A percentile compares a stretch with the other conserved stretches of the same genome.
Evolutionary conservation across 352 stramenopile genomes (phyloP).

Genomic region (Pythium guiyangense): DNA sequence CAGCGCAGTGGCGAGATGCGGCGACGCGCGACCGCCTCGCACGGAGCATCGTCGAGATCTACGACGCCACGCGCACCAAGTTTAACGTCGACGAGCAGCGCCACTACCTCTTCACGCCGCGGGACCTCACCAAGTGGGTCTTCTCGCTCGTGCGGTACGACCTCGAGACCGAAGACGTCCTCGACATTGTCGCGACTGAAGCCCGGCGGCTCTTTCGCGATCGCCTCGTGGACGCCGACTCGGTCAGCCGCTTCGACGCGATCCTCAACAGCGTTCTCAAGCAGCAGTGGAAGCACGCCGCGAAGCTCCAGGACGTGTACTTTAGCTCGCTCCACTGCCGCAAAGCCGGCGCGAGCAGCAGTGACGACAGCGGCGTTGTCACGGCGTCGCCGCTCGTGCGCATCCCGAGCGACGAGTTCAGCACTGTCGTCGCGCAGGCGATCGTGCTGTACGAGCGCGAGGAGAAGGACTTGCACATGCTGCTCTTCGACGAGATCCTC

Average conservation of each 20-base stretch:
- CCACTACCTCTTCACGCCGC: conserved; percentile 94
- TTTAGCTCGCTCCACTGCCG: conserved; percentile 81
- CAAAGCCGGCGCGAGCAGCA: conserved; percentile 17
- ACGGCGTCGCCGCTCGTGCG: conserved; percentile 37
- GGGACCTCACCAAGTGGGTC: conserved; percentile 91
- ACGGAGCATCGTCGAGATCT: conserved; percentile 89
- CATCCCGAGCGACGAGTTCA: conserved; percentile 83
- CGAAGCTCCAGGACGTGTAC: conserved; percentile 79
- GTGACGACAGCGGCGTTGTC: conserved; percentile 5
- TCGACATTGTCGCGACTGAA: conserved; percentile 92
- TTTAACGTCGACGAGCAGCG: conserved; percentile 92
- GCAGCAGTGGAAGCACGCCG: conserved; percentile 73
- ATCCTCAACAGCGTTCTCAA: conserved; percentile 84
- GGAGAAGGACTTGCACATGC: conserved; percentile 91
- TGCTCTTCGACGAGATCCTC: conserved; percentile 92
- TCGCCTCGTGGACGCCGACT: conserved; percentile 82
- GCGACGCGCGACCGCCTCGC: conserved; percentile 81
- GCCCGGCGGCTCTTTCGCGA: conserved; percentile 87
- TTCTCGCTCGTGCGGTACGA: conserved; percentile 89
- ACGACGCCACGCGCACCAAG: conserved; percentile 82
- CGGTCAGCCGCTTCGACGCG: conserved; percentile 73
- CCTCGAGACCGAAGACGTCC: conserved; percentile 79
- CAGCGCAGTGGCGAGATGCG: conserved; percentile 43
- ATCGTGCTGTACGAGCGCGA: conserved; percentile 94
- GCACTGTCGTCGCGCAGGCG: conserved; percentile 77